Base-by-base conservation (phyloP, 192 early-diverging fungal genomes). In the Gamsiella multidivaricata region DNA sequence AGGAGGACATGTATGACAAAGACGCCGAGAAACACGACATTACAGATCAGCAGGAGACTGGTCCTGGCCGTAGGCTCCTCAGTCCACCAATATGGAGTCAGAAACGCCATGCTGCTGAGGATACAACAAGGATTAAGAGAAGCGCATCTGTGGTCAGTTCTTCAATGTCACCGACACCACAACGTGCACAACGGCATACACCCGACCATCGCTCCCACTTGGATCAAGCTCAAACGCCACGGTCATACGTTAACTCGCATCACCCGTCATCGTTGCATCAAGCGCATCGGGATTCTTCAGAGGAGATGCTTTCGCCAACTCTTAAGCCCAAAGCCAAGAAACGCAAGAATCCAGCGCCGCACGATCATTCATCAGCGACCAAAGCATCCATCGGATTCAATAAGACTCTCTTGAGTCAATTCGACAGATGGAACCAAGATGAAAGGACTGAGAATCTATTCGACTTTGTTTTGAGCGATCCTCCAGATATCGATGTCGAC, bases 391-490 rank as follows among this genome's bases (percentile, higher is more conserved):
- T 68, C 9, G 59, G 53, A 28, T 68, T 76, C 49, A 67, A 62
- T 45, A 67, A 69, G 41, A 32, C 59, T 9, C 61, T 69, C 8
- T 37, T 78, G 20, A 69, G 49, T 12, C 74, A 78, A 10, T 64
- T 78, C 23, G 65, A 64, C 3, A 57, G 55, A 17, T 78, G 74
- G 74, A 65, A 57, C 3, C 36, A 50, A 5, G 73, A 78, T 31
- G 57, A 57, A 22, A 69, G 59, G 54, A 51, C 59, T 5, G 54
- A 51, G 4, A 56, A 63, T 32, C 64, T 78, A 37, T 62, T 68
- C 5, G 74, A 78, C 33, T 63, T 78, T 51, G 66, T 78, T 31
- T 37, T 78, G 46, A 78, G 74, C 36, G 74, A 78, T 18, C 74
- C 74, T 20, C 74, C 74, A 33, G 60, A 78, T 20, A 51, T 58